phyloP scores from a whole-genome alignment of 441 rosid species.

The Rhodomyrtus psidioides region DNA sequence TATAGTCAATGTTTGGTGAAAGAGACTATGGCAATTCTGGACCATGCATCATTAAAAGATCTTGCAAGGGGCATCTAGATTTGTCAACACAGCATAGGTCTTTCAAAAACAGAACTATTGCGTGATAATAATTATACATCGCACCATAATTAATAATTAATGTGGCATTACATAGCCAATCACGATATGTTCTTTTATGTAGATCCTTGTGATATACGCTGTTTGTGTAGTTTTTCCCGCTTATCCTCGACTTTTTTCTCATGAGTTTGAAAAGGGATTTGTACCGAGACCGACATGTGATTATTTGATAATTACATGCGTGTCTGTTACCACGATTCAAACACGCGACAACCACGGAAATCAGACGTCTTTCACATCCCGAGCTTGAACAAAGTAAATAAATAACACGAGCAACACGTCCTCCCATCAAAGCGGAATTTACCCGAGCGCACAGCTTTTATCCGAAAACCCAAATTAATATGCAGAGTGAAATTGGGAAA shows the following conservation, averaged over 20 bases:
- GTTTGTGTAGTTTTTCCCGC: neutral
- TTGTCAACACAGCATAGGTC: neutral
- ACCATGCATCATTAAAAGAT: neutral
- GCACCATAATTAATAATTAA: neutral
- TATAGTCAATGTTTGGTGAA: neutral
- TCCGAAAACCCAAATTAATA: neutral
- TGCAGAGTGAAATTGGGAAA: neutral
- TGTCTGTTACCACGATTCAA: neutral
- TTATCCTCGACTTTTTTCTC: neutral
- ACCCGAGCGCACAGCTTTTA: neutral
- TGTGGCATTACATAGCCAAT: neutral
- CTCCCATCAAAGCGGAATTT: neutral
- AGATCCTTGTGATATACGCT: neutral
- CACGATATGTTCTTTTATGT: neutral
- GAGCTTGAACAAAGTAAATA: neutral
- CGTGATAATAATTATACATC: neutral
- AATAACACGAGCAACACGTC: neutral
- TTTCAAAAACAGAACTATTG: neutral
- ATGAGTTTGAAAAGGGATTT: neutral
- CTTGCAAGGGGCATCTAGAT: neutral
- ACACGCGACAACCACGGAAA: neutral
- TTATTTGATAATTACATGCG: neutral
- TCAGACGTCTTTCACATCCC: neutral
- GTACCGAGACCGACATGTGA: neutral
- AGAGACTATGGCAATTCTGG: neutral